A percentile compares a stretch with the other conserved stretches of the same genome.
phyloP scores from a whole-genome alignment of 2,329 filamentous ascomycete species.

The Fusarium avenaceum region DNA sequence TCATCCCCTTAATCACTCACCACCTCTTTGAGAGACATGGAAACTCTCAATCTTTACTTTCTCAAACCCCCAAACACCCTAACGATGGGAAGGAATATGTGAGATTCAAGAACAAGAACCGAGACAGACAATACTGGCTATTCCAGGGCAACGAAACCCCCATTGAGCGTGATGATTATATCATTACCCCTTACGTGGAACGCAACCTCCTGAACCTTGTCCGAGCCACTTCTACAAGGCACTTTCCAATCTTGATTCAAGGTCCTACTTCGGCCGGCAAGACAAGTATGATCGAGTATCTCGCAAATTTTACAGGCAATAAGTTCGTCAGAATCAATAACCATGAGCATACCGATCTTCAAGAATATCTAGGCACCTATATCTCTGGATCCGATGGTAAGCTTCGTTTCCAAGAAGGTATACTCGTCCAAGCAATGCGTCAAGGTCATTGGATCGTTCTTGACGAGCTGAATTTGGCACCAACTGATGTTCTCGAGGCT shows the following conservation, averaged over 20 bases:
- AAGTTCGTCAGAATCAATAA: constrained; percentile 99
- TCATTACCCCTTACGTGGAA: constrained; percentile 95
- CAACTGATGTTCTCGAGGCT: constrained; percentile 96
- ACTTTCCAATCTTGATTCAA: constrained; percentile 95
- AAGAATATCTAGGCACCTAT: constrained; percentile 97
- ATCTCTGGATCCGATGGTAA: constrained; percentile 87
- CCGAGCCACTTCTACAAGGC: constrained; percentile 88
- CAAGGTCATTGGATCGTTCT: constrained; percentile 98
- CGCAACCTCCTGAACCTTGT: constrained; percentile 95
- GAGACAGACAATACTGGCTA: constrained; percentile 87
- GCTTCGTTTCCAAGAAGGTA: constrained; percentile 90
- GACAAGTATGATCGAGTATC: constrained; percentile 99
- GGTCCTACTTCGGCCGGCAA: constrained; percentile 98
- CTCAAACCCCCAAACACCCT: constrained; percentile 82
- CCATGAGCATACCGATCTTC: constrained; percentile 97
- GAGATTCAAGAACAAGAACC: constrained; percentile 76
- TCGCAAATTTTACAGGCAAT: constrained; percentile 96
- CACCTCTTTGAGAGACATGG: constrained; percentile 79
- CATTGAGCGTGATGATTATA: constrained; percentile 87
- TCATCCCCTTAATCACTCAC: constrained; percentile 84
- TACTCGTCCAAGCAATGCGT: constrained; percentile 91
- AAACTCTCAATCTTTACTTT: constrained; percentile 79
- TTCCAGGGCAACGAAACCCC: constrained; percentile 75
- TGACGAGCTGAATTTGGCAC: constrained; percentile 96
- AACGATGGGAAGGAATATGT: constrained; percentile 83